Evolutionary conservation across 2,329 filamentous ascomycete genomes (phyloP), one percentile per base, ranked within the genome.

Genomic region (Phaeosphaeriaceae sp.): DNA sequence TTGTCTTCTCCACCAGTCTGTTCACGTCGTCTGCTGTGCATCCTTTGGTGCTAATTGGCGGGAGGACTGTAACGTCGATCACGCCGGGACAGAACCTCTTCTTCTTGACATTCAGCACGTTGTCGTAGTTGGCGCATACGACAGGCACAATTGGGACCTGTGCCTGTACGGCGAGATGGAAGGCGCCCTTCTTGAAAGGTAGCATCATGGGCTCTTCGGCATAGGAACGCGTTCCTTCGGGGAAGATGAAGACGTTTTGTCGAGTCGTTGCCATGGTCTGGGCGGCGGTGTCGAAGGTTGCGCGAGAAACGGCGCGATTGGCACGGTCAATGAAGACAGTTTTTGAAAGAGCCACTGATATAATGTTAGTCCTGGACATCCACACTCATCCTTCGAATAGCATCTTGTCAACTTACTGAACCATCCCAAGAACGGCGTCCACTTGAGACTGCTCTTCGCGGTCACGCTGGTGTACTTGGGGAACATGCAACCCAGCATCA

Each of bases 171-270:
- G 95, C 95, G 33, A 99, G 85, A 78, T 99, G 94, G 80, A 99
- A 99, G 48, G 94, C 95, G 58, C 95, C 95, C 83, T 99, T 99
- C 82, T 99, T 99, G 85, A 98, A 99, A n/a, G 93, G 91, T 54
- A 98, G 83, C 70, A 99, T 81, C 58, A 85, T 86, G 1, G 95
- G 91, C 54, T 93, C 89, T 69, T 90, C 87, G 56, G 91, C 85
- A 80, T 98, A 97, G 76, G 91, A 96, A 66, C 95, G 87, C 1
- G 95, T 99, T 51, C 95, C 95, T 81, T 99, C 95, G 58, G 91
- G 90, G 78, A 94, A 94, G 81, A 94, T 92, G 81, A 88, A 94
- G 68, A 94, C 91, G 78, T 86, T 91, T 82, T 84, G 82, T 55
- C 76, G 74, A 70, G 89, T 84, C 52, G 80, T 80, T 69, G 84